phyloP scores from a whole-genome alignment of 495 filamentous ascomycete genomes.

The Annulohypoxylon maeteangense region DNA sequence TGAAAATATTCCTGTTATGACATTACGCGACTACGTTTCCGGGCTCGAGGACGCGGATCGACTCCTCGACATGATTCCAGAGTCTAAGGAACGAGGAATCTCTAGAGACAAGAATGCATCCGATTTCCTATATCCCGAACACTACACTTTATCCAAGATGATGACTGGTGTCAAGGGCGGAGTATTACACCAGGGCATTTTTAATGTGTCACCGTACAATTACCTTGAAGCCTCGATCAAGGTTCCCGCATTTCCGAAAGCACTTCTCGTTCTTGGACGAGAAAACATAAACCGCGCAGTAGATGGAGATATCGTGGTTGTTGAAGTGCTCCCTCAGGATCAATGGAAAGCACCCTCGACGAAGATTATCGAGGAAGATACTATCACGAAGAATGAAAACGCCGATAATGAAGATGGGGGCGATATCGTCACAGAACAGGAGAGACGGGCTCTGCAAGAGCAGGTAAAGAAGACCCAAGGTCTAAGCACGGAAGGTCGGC shows the following conservation, averaged over 20 bases:
- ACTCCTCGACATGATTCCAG: slow-evolving; percentile 94
- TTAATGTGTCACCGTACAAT: slow-evolving; percentile 97
- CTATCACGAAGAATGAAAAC: slow-evolving; percentile 91
- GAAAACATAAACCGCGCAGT: slow-evolving; percentile 97
- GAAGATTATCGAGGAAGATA: slow-evolving; percentile 95
- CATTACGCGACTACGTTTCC: slow-evolving; percentile 80
- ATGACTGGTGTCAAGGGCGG: slow-evolving; percentile 90
- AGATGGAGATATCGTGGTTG: slow-evolving; percentile 88
- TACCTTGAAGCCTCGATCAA: slow-evolving; percentile 93
- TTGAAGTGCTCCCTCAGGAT: slow-evolving; percentile 89
- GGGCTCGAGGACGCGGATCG: slow-evolving; percentile 83
- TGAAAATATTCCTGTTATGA: slow-evolving; percentile 74
- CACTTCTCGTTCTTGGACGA: slow-evolving; percentile 87
- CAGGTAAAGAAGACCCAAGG: slow-evolving; percentile 88
- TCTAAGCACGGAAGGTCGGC: slow-evolving; percentile 76
- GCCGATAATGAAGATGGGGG: slow-evolving; percentile 74
- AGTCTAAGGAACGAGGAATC: slow-evolving; percentile 72
- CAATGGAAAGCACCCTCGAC: slow-evolving; percentile 97
- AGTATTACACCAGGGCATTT: slow-evolving; percentile 89
- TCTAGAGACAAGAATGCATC: slow-evolving; percentile 68
- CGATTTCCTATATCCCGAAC: slow-evolving; percentile 82
- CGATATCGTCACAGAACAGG: slow-evolving; percentile 82
- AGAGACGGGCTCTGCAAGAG: slow-evolving; percentile 85
- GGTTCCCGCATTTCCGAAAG: slow-evolving; percentile 87
- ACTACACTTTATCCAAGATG: slow-evolving; percentile 91